These are phyloP conservation scores for Albatrellus ellisii DNA, from an alignment of 768 basidiomycete genomes.

Conservation along the genomic window DNA sequence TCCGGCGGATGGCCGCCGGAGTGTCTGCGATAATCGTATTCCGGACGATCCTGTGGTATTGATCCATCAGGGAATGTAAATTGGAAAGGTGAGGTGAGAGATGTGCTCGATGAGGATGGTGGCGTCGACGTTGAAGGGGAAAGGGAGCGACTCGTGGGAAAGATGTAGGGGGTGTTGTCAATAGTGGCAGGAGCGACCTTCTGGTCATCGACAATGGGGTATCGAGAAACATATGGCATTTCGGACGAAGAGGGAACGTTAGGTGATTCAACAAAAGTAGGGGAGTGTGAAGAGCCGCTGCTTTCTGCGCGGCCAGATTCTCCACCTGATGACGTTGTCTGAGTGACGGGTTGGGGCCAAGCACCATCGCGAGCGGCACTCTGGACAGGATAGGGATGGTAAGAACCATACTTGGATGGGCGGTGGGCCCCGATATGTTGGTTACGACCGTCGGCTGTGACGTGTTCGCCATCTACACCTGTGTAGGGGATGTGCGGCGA, in stretches of 20 bases:
- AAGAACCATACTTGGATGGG: slow-evolving; percentile 43
- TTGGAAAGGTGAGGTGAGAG: slow-evolving; percentile 53
- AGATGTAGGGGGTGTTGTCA: slow-evolving; percentile 42
- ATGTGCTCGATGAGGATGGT: slow-evolving; percentile 45
- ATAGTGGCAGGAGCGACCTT: slow-evolving; percentile 38
- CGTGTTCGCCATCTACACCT: slow-evolving; percentile 21
- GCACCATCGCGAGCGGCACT: slow-evolving; percentile 18
- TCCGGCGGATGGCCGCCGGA: slow-evolving; percentile 40
- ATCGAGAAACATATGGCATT: slow-evolving; percentile 32
- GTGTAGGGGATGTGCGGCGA: slow-evolving; percentile 33
- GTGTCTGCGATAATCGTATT: slow-evolving; percentile 55
- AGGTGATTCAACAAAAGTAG: slow-evolving; percentile 39
- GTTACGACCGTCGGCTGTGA: slow-evolving; percentile 11
- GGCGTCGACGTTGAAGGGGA: slow-evolving; percentile 51
- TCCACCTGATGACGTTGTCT: slow-evolving; percentile 25
- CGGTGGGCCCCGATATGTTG: slow-evolving; percentile 23
- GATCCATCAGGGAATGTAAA: slow-evolving; percentile 48
- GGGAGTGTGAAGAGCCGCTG: slow-evolving; percentile 37
- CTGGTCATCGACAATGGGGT: slow-evolving; percentile 37
- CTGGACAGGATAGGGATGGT: slow-evolving; percentile 19
- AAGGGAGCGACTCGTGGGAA: slow-evolving; percentile 55
- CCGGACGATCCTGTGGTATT: slow-evolving; percentile 40
- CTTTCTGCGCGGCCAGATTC: slow-evolving; percentile 28
- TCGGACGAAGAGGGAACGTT: slow-evolving; percentile 39
- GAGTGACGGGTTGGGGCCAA: slow-evolving; percentile 16